phyloP scores from a whole-genome alignment of 345 rosid species.

The Acer campestre region DNA sequence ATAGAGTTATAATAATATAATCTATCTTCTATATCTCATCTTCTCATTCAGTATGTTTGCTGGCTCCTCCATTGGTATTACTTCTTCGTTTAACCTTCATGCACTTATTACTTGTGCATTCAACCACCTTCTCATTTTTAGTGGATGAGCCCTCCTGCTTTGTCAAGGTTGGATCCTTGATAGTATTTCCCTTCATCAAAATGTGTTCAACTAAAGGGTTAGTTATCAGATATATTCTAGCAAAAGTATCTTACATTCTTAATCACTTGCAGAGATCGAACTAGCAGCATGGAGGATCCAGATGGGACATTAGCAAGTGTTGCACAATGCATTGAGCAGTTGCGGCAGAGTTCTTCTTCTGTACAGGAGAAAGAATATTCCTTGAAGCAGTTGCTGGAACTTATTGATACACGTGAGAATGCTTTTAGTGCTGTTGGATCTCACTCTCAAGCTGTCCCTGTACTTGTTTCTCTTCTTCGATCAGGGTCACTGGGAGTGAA shows the following conservation, averaged over 20 bases:
- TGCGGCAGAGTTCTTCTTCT: constrained; percentile 87
- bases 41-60: background rate
- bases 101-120: background rate
- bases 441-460: constrained; percentile 99
- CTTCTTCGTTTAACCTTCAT: background rate
- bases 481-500: constrained; percentile 93
- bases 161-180: constrained; percentile 1
- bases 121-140: background rate
- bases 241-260: constrained; percentile 24
- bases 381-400: constrained; percentile 89
- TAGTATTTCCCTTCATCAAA: background rate
- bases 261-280: constrained; percentile 73
- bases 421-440: constrained; percentile 99
- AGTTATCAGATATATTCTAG: constrained; percentile 11
- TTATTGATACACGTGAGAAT: constrained; percentile 88
- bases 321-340: constrained; percentile 98
- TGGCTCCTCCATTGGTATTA: background rate
- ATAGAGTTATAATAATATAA: background rate
- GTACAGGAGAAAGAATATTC: constrained; percentile 89
- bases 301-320: constrained; percentile 99
- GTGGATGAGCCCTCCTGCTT: background rate
- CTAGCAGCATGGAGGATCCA: constrained; percentile 97
- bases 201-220: background rate
- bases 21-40: background rate
- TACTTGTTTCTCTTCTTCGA: constrained; percentile 98